Evolutionary conservation across 2,329 filamentous ascomycete genomes (phyloP).

Genomic region (Aspergillus viridinutans): DNA sequence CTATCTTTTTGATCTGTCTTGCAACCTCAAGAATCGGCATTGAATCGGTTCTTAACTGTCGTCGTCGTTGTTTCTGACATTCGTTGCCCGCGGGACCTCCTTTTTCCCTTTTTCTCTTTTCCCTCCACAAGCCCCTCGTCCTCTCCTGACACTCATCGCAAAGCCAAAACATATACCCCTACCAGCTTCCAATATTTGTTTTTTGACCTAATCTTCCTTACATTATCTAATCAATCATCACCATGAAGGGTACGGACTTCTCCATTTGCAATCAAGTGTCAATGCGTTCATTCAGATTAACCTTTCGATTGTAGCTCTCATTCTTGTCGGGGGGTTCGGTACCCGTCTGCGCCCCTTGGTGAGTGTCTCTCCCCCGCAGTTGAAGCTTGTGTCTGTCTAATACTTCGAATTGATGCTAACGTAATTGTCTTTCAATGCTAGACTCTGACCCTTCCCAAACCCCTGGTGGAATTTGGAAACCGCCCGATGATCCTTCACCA

Average conservation of each 20-base stretch:
- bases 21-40: background rate
- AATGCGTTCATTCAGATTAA: conserved; percentile 14
- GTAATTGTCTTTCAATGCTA: conserved; percentile 35
- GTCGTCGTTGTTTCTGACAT: background rate
- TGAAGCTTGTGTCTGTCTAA: conserved; percentile 9
- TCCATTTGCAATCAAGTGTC: conserved; percentile 6
- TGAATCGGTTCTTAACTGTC: background rate
- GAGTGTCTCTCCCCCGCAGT: conserved; percentile 40
- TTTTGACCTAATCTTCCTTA: background rate
- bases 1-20: background rate
- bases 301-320: conserved; percentile 63
- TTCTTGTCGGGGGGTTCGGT: conserved; percentile 98
- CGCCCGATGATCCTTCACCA: conserved; percentile 99
- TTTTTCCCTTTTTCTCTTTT: background rate
- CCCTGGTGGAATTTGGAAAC: conserved; percentile 96
- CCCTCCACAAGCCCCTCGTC: background rate
- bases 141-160: background rate
- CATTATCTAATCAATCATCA: conserved; percentile 13
- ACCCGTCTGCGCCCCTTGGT: conserved; percentile 95
- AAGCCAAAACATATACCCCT: background rate
- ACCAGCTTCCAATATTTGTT: background rate
- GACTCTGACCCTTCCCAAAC: conserved; percentile 96
- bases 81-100: conserved; percentile 1
- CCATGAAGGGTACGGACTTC: conserved; percentile 44
- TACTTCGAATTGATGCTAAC: conserved; percentile 10